These are phyloP conservation scores for Aspergillus mulundensis DNA, from an alignment of 495 filamentous ascomycete species.

Conservation along the genomic window DNA sequence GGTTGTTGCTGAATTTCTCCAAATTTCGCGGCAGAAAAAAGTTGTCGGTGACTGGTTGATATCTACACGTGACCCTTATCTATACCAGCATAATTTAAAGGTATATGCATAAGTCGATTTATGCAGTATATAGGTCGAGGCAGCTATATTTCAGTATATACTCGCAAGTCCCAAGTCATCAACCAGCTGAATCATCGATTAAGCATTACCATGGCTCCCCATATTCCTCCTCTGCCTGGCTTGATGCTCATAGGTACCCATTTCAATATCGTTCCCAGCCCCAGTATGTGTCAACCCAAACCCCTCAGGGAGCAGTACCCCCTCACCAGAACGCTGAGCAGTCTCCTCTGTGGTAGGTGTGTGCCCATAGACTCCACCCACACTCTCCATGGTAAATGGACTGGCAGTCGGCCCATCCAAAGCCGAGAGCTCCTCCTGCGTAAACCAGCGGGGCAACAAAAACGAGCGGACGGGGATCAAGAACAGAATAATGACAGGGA, in stretches of 20 bases:
- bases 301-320: slow-evolving; percentile 17
- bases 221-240: slow-evolving; percentile 26
- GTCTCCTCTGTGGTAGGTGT: slow-evolving; percentile 23
- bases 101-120: background rate
- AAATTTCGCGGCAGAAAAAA: slow-evolving; percentile 40
- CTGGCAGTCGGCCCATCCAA: slow-evolving; percentile 81
- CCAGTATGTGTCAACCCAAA: slow-evolving; percentile 20
- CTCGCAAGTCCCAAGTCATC: background rate
- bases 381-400: slow-evolving; percentile 80
- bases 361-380: slow-evolving; percentile 63
- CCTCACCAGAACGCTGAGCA: slow-evolving; percentile 10
- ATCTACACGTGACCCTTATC: slow-evolving; percentile 9
- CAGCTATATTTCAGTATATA: background rate
- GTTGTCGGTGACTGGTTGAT: slow-evolving; percentile 27
- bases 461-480: slow-evolving; percentile 74
- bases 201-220: slow-evolving; percentile 15
- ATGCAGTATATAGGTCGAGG: background rate
- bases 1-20: slow-evolving; percentile 13
- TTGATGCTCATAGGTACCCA: slow-evolving; percentile 35
- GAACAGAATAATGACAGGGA: slow-evolving; percentile 79
- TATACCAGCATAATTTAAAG: background rate
- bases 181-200: background rate
- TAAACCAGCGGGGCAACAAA: slow-evolving; percentile 69
- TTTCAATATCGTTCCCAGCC: slow-evolving; percentile 38
- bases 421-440: slow-evolving; percentile 58